Conservation (phyloP, 2,329 filamentous ascomycete genomes). For the Exophiala sp. region DNA sequence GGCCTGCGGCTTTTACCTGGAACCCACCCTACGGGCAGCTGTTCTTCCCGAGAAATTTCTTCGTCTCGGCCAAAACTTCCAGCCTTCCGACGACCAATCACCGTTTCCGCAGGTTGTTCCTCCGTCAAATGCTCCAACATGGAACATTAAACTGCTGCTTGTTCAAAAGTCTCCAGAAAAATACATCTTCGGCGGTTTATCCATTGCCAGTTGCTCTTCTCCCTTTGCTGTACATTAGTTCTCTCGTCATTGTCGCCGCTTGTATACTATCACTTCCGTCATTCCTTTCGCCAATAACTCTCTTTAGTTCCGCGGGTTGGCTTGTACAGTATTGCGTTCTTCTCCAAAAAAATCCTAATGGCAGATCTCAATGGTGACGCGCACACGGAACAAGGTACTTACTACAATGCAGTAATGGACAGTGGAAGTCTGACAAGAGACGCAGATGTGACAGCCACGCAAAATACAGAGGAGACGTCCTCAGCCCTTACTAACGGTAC, state of each 20-base stretch:
- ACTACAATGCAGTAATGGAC: neutral
- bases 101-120: neutral
- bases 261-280: slow-evolving; percentile 26
- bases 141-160: neutral
- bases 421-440: slow-evolving; percentile 1
- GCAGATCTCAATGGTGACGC: slow-evolving; percentile 28
- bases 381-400: slow-evolving; percentile 23
- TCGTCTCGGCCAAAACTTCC: neutral
- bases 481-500: slow-evolving; percentile 15
- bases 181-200: neutral
- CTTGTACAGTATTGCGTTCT: slow-evolving; percentile 25
- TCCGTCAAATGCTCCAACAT: neutral
- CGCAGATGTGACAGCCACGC: slow-evolving; percentile 16
- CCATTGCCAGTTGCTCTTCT: neutral
- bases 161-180: neutral
- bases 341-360: slow-evolving; percentile 20
- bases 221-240: slow-evolving; percentile 16
- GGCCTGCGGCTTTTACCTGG: slow-evolving; percentile 1
- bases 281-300: slow-evolving; percentile 16
- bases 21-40: neutral
- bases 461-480: slow-evolving; percentile 9
- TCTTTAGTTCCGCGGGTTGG: slow-evolving; percentile 2
- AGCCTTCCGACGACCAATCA: neutral
- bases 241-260: neutral
- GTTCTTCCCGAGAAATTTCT: slow-evolving; percentile 3